phyloP scores from a whole-genome alignment of 352 stramenopile genomes.

The Pythium chondricola region DNA sequence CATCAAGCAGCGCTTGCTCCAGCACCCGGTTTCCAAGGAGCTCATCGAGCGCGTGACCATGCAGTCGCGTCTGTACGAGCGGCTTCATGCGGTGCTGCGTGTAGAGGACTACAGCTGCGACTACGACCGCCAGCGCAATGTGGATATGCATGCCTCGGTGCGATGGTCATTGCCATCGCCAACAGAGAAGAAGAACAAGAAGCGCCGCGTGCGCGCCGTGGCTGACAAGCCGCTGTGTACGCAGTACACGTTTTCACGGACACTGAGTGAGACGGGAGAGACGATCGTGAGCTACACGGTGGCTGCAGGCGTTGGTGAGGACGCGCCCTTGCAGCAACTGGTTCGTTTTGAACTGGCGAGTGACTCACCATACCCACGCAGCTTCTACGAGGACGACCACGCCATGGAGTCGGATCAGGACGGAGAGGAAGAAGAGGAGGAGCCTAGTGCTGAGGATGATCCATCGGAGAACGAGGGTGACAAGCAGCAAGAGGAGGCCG shows the following conservation, averaged over 20 bases:
- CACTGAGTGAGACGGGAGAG: constrained; percentile 19
- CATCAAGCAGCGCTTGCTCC: constrained; percentile 43
- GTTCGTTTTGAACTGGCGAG: constrained; percentile 56
- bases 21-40: constrained; percentile 59
- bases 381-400: constrained; percentile 64
- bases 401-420: constrained; percentile 21
- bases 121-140: constrained; percentile 57
- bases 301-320: constrained; percentile 30
- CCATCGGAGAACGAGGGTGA: constrained; percentile 11
- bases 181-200: constrained; percentile 10
- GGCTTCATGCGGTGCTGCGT: constrained; percentile 27
- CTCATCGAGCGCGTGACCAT: constrained; percentile 46
- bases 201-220: constrained; percentile 22
- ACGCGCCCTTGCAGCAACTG: constrained; percentile 33
- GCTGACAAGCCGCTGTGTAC: constrained; percentile 26
- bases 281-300: constrained; percentile 46
- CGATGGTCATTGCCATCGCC: constrained; percentile 51
- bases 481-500: constrained; percentile 9
- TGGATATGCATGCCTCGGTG: constrained; percentile 49
- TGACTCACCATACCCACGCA: constrained; percentile 50
- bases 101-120: constrained; percentile 58
- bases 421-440: not conserved
- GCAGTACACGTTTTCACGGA: constrained; percentile 47
- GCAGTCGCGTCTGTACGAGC: constrained; percentile 39
- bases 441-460: constrained; percentile 3